A percentile compares a stretch with the other conserved stretches of the same genome.
Evolutionary conservation across 1,139 yeast species (phyloP).

Genomic region (Candida neerlandica): DNA sequence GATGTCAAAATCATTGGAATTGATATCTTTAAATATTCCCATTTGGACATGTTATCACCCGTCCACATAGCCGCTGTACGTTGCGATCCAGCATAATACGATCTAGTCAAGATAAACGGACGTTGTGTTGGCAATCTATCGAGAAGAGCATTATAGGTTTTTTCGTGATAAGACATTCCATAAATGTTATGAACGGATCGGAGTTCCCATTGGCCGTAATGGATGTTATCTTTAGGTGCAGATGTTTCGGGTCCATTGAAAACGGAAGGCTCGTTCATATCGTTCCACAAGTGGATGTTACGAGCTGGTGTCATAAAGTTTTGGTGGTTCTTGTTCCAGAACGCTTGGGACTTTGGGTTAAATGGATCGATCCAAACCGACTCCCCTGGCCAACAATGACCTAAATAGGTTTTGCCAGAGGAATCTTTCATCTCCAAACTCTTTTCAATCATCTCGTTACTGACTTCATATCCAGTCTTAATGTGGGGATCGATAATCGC

Average conservation of each 20-base stretch:
- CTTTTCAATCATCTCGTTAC: conserved; percentile 49
- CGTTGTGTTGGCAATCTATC: conserved; percentile 54
- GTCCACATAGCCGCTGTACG: conserved; percentile 95
- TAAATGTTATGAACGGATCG: conserved; percentile 86
- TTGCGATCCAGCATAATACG: conserved; percentile 91
- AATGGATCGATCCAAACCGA: conserved; percentile 91
- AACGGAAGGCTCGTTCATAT: conserved; percentile 97
- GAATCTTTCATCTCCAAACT: conserved; percentile 43
- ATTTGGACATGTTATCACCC: conserved; percentile 91
- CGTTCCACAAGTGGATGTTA: conserved; percentile 91
- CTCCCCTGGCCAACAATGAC: conserved; percentile 99
- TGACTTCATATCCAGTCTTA: conserved; percentile 67
- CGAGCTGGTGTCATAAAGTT: conserved; percentile 46
- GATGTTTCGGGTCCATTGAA: conserved; percentile 95
- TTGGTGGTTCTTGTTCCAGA: conserved; percentile 56
- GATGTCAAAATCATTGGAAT: conserved; percentile 86
- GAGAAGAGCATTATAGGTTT: conserved; percentile 69
- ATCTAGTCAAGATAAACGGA: conserved; percentile 88
- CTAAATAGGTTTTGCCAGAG: conserved; percentile 54
- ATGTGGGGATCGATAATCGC: conserved; percentile 92
- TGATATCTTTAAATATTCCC: conserved; percentile 83
- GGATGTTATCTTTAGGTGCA: conserved; percentile 78
- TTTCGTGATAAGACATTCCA: conserved; percentile 78
- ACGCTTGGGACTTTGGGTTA: conserved; percentile 58
- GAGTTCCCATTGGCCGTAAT: conserved; percentile 83